Evolutionary conservation across 805 yeast genomes (phyloP).

Genomic region (Yarrowia phangngaensis): DNA sequence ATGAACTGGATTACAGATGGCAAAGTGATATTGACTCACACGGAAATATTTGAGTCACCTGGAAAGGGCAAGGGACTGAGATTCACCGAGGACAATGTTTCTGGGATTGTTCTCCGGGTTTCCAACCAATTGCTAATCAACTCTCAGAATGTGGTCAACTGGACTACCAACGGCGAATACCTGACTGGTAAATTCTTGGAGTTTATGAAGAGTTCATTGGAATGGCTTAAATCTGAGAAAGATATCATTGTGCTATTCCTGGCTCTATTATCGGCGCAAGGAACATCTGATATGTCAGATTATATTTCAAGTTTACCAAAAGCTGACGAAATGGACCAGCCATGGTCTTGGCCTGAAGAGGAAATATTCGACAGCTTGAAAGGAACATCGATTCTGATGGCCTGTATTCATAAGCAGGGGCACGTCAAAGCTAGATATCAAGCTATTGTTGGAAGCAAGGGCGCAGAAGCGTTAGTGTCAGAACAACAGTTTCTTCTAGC

Average conservation of each 20-base stretch:
- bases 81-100: constrained; percentile 3
- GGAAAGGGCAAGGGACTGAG: constrained; percentile 10
- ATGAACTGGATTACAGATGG: constrained; percentile 20
- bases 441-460: constrained; percentile 29
- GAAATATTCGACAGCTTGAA: constrained; percentile 32
- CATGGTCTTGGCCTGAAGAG: constrained; percentile 35
- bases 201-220: constrained; percentile 15
- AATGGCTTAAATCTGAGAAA: constrained; percentile 26
- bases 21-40: constrained; percentile 7
- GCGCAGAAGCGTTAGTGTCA: constrained; percentile 1
- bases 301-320: constrained; percentile 34
- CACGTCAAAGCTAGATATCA: constrained; percentile 32
- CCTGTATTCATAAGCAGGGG: constrained; percentile 33
- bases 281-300: constrained; percentile 29
- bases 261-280: constrained; percentile 28
- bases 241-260: constrained; percentile 23
- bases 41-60: constrained; percentile 4
- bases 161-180: constrained; percentile 10
- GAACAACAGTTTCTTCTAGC: constrained; percentile 32
- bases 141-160: constrained; percentile 23
- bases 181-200: constrained; percentile 22
- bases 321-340: constrained; percentile 34
- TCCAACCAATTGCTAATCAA: constrained; percentile 28
- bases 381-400: constrained; percentile 35
- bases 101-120: constrained; percentile 25